These are phyloP conservation scores for Physcia stellaris DNA, from an alignment of 495 filamentous ascomycete species.

Conservation along the genomic window DNA sequence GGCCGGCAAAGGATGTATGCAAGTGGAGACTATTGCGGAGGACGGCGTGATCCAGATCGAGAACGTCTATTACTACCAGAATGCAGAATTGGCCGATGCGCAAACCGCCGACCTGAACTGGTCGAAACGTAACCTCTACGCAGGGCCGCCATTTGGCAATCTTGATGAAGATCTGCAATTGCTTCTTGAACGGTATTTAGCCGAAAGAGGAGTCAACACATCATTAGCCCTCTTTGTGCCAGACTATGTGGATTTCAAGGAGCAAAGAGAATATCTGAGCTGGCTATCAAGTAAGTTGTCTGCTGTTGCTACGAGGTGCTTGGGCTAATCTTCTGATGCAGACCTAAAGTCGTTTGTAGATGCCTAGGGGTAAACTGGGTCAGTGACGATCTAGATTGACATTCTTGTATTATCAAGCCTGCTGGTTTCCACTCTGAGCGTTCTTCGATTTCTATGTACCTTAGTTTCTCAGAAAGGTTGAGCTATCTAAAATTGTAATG, in stretches of 20 bases:
- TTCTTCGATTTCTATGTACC: no score
- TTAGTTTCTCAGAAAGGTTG: no score
- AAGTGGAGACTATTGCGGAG: conserved; percentile 76
- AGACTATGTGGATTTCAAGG: conserved; percentile 96
- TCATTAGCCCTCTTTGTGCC: conserved; percentile 80
- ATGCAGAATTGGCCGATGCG: conserved; percentile 54
- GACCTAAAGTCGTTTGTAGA: no score
- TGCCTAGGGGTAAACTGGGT: no score
- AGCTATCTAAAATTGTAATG: no score
- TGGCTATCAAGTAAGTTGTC: conserved; percentile 79
- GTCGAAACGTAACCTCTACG: conserved; percentile 63
- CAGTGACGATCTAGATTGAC: no score
- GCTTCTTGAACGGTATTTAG: conserved; percentile 82
- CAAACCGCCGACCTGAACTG: conserved; percentile 54
- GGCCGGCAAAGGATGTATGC: conserved; percentile 61
- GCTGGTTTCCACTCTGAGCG: no score
- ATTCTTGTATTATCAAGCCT: no score
- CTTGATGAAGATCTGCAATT: conserved; percentile 92
- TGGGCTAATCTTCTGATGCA: no score
- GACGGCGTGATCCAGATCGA: conserved; percentile 82
- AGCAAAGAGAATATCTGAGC: conserved; percentile 90
- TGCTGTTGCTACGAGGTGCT: background rate
- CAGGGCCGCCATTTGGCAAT: conserved; percentile 83
- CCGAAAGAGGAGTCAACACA: conserved; percentile 84
- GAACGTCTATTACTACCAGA: conserved; percentile 75